Base-by-base conservation (phyloP, 352 stramenopile species). In the Phytophthora citricola region DNA sequence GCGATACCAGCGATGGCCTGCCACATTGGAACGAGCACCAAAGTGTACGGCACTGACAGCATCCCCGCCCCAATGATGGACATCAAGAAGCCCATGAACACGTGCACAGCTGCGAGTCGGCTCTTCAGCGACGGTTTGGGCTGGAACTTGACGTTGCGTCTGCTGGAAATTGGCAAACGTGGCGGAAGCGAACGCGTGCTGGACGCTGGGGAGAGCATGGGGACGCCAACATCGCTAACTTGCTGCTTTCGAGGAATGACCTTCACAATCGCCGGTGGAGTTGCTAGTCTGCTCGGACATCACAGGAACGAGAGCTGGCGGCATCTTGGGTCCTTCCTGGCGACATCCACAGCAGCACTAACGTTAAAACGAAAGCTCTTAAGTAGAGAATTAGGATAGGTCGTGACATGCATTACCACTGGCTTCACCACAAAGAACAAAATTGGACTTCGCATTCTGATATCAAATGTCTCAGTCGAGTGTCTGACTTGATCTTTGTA, bases 21-120 rank as follows among this genome's bases (percentile, higher is more conserved):
- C 60, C 62, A 75, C 40, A 47, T 66, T 7, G 85, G 70, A 15
- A 86, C 60, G 2, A 85, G 57, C 14, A 86, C 41, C 27, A 93
- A 84, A 38, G 81, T 89, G 73, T 89, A 93, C 10, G 85, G 85
- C 51, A 93, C 68, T 2, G 81, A 85, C 29, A 93, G 64, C 77
- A 91, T 80, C 9, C 85, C 85, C 1, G 79, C 81, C 32, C 85
- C 85, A n/a, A 91, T 76, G 55, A 87, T 83, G n/a, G 82, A 89
- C 79, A 91, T 90, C 64, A 93, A 73, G 57, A 93, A 78, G 49
- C 76, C 83, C 54, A 91, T 74, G 65, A 87, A 89, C n/a, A 92
- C 80, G 65, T 89, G 64, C 3, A 69, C 9, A 6, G 24, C 29
- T 4, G 45, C 31, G 26, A 73, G 17, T 8, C 57, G 56, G 22